Conservation (phyloP, 345 rosid species). For the Salix dunnii region DNA sequence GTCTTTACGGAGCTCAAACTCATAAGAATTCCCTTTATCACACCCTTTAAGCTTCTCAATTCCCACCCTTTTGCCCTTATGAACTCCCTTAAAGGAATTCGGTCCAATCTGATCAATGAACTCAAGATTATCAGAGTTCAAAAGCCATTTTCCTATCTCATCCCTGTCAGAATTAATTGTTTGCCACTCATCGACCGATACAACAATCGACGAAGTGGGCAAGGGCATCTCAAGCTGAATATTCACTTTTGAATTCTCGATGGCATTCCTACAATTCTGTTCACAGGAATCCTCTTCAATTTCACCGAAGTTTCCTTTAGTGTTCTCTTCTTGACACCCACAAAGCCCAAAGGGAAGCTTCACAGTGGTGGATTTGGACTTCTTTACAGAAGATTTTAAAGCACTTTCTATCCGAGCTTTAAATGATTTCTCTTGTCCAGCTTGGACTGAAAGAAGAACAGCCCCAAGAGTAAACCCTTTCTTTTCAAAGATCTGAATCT, state of each 20-base stretch:
- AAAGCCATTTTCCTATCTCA: constrained; percentile 72
- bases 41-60: constrained; percentile 95
- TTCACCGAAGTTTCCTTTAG: constrained; percentile 52
- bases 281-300: constrained; percentile 64
- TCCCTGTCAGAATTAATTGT: constrained; percentile 64
- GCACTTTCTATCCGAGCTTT: constrained; percentile 67
- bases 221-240: constrained; percentile 78
- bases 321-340: constrained; percentile 89
- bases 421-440: constrained; percentile 57
- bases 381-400: constrained; percentile 63
- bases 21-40: constrained; percentile 85
- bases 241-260: constrained; percentile 39
- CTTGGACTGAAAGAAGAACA: constrained; percentile 56
- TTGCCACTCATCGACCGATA: constrained; percentile 91
- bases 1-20: constrained; percentile 76
- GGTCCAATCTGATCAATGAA: constrained; percentile 70
- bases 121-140: constrained; percentile 73
- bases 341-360: constrained; percentile 95
- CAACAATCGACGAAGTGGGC: constrained; percentile 61
- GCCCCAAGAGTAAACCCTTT: constrained; percentile 83
- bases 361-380: constrained; percentile 55
- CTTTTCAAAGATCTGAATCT: constrained; percentile 90
- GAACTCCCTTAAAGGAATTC: constrained; percentile 63
- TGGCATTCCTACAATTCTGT: constrained; percentile 44
- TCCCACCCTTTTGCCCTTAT: constrained; percentile 69